Conservation (phyloP, 2,329 filamentous ascomycete genomes). For the Chaetomiaceae sp. region DNA sequence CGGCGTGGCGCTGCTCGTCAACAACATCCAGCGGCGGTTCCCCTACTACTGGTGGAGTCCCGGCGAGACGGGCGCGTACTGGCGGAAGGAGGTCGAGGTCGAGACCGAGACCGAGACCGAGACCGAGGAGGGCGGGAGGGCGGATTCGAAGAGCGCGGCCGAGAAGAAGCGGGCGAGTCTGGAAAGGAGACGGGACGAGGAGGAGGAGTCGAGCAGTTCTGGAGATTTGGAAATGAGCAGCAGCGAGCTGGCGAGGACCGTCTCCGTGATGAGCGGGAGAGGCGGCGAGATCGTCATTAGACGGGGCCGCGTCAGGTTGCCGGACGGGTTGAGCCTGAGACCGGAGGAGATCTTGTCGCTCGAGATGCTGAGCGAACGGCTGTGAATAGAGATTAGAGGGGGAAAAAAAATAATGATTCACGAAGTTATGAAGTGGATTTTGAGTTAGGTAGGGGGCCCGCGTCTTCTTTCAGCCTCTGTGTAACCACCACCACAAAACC, state of each 20-base stretch:
- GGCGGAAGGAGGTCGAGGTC: constrained; percentile 2
- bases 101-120: constrained; percentile 1
- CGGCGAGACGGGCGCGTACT: constrained; percentile 30
- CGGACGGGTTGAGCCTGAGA: constrained; percentile 19
- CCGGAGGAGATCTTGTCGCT: constrained; percentile 23
- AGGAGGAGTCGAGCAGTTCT: neutral
- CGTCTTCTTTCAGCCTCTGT: neutral
- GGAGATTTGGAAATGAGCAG: constrained; percentile 4
- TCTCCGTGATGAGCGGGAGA: constrained; percentile 1
- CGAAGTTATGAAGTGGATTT: neutral
- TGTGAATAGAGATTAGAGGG: constrained; percentile 11
- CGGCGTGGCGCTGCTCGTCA: constrained; percentile 57
- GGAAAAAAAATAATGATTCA: constrained; percentile 2
- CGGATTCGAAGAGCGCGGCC: neutral
- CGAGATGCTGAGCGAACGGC: constrained; percentile 22
- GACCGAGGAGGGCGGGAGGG: neutral
- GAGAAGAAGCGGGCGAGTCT: neutral
- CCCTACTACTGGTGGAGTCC: constrained; percentile 69
- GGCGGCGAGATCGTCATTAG: constrained; percentile 16
- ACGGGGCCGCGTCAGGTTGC: constrained; percentile 16
- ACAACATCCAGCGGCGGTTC: constrained; percentile 64
- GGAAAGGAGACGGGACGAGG: neutral
- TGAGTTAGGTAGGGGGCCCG: neutral
- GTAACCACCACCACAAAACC: too few species aligned
- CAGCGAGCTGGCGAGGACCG: constrained; percentile 2